phyloP scores from a whole-genome alignment of 2,329 filamentous ascomycete genomes.

The Shiraia sp. region DNA sequence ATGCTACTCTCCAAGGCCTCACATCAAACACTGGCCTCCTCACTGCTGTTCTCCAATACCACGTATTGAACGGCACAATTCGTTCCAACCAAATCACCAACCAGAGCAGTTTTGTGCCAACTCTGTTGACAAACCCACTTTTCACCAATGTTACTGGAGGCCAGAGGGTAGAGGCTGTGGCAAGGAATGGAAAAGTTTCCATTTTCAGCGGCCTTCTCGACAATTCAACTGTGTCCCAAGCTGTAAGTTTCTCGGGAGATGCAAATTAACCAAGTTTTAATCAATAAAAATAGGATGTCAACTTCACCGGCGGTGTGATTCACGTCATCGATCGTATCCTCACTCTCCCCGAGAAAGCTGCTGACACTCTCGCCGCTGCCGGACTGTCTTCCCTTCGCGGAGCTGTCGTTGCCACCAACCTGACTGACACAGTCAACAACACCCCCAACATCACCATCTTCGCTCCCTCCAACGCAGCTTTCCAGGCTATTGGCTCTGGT shows the following conservation, averaged over 20 bases:
- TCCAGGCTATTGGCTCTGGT: slow-evolving; percentile 60
- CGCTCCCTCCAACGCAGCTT: slow-evolving; percentile 64
- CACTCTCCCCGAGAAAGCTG: slow-evolving; percentile 41
- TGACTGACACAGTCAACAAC: slow-evolving; percentile 48
- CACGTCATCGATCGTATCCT: slow-evolving; percentile 53
- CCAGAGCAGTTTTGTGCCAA: slow-evolving; percentile 52
- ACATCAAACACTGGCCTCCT: slow-evolving; percentile 38
- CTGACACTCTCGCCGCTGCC: slow-evolving; percentile 37
- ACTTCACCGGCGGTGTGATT: slow-evolving; percentile 51
- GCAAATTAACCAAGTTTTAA: background rate
- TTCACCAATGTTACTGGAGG: slow-evolving; percentile 64
- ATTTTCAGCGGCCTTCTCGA: slow-evolving; percentile 59
- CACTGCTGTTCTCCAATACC: slow-evolving; percentile 59
- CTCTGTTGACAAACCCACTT: slow-evolving; percentile 54
- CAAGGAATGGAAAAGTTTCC: slow-evolving; percentile 48
- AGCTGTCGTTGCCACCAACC: slow-evolving; percentile 45
- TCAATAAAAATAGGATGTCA: slow-evolving; percentile 41
- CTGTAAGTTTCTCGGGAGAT: slow-evolving; percentile 45
- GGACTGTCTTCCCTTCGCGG: slow-evolving; percentile 48
- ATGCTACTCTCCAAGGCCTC: slow-evolving; percentile 37
- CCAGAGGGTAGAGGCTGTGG: slow-evolving; percentile 58
- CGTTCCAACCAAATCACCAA: slow-evolving; percentile 42
- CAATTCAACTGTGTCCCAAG: slow-evolving; percentile 53
- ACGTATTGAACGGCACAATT: slow-evolving; percentile 60
- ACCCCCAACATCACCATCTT: slow-evolving; percentile 64